Conservation (phyloP, 495 filamentous ascomycete genomes). For the Penicillium taxi region DNA sequence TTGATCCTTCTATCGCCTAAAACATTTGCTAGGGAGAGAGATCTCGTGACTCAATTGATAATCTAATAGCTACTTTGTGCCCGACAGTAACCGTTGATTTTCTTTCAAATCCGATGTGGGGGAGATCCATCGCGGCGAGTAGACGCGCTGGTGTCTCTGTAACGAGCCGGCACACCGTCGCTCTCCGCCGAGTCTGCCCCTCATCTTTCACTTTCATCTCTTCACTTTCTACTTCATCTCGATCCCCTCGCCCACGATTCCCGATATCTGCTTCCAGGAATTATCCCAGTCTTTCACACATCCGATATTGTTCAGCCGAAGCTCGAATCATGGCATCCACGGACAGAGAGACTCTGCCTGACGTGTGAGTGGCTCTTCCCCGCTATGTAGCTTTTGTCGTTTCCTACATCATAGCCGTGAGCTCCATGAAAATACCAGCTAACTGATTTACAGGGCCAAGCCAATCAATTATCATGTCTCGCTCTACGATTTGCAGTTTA, state of each 20-base stretch:
- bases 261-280: constrained; percentile 9
- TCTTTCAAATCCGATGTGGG: constrained; percentile 28
- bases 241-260: constrained; percentile 16
- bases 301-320: constrained; percentile 33
- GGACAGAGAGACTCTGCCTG: constrained; percentile 47
- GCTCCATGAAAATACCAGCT: neutral
- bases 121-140: constrained; percentile 29
- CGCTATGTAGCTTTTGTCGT: neutral
- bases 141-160: constrained; percentile 23
- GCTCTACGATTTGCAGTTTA: constrained; percentile 69
- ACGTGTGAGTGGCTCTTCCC: constrained; percentile 33
- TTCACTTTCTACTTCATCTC: constrained; percentile 20
- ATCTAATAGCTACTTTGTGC: neutral
- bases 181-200: constrained; percentile 13
- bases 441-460: constrained; percentile 50
- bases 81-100: constrained; percentile 24
- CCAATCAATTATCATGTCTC: constrained; percentile 79
- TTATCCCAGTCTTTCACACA: constrained; percentile 6
- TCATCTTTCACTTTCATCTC: constrained; percentile 21
- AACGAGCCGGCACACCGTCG: constrained; percentile 18
- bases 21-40: neutral
- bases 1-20: constrained; percentile 1
- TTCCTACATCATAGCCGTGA: neutral
- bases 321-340: constrained; percentile 37
- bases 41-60: neutral